Base-by-base conservation (phyloP, 2,329 filamentous ascomycete species). In the Penicillium freii region DNA sequence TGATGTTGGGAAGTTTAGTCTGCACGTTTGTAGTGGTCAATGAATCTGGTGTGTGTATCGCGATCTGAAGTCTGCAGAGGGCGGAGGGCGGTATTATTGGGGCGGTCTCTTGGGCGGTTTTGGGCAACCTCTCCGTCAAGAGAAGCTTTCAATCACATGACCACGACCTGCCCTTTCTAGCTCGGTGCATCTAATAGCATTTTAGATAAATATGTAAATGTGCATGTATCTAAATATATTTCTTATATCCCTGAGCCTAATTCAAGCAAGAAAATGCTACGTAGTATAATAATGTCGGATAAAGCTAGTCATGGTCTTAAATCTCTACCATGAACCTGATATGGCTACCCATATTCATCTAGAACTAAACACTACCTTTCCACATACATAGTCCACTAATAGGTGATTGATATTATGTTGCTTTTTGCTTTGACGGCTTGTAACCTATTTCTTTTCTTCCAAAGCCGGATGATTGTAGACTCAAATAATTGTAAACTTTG, bases 1-100 rank as follows among this genome's bases (percentile, higher is more conserved):
- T 77, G 2, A 80, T 81, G 0, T 79, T 81, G 52, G 72, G 43
- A n/a, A 31, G 13, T 52, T 36, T 44, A 40, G 34, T 46, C 17
- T 49, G 34, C 9, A 25, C 8, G 27, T 42, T 27, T 29, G 27
- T 27, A 42, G 27, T 46, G 34, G 45, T 47, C 49, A 53, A 52
- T 56, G 54, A 38, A 42, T 33, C 40, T 25, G 34, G 21, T 33
- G 19, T 54, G 31, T 48, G 23, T 39, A 21, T 49, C 23, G 45
- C 44, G 17, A 42, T 38, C 39, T 50, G 54, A 54, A 52, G 54
- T 49, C 52, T 53, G 42, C 33, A 46, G 23, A 51, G 27, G 34
- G 46, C 15, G 48, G 27, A 51, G 47, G 48, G 51, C 49, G 29
- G 29, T 47, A 33, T 34, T 23, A 47, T 34, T 34, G 29, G 43